Conservation (phyloP, 2,329 filamentous ascomycete species). For the Cercospora sp. region DNA sequence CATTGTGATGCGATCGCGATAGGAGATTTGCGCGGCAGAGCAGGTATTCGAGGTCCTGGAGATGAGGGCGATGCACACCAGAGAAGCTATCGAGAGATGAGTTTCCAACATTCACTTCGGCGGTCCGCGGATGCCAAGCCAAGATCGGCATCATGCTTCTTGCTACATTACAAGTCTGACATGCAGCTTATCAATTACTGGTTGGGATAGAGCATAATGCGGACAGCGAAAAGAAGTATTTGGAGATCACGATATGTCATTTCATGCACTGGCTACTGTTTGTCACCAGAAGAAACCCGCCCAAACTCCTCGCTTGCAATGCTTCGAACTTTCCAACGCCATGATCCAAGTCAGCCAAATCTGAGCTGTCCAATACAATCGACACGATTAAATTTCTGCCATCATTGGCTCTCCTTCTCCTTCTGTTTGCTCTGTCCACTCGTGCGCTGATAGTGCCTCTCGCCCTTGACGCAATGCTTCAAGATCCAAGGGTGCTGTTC, state of each 20-base stretch:
- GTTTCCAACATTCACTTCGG: neutral
- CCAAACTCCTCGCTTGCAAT: constrained; percentile 8
- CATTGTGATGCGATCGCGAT: constrained; percentile 13
- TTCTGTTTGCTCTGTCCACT: constrained; percentile 39
- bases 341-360: constrained; percentile 5
- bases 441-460: constrained; percentile 47
- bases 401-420: constrained; percentile 24
- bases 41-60: neutral
- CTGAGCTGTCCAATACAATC: neutral
- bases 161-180: neutral
- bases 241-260: constrained; percentile 1
- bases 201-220: neutral
- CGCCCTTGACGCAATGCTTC: constrained; percentile 76
- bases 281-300: neutral
- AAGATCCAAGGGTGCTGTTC: constrained; percentile 93
- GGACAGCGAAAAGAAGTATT: neutral
- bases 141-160: neutral
- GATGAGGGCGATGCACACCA: neutral
- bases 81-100: neutral
- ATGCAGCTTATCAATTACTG: neutral
- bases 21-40: neutral
- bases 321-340: constrained; percentile 2
- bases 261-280: constrained; percentile 4
- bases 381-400: neutral
- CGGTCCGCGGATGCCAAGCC: neutral